phyloP scores from a whole-genome alignment of 2,329 filamentous ascomycete species.

The Ophiostoma himal-ulmi region DNA sequence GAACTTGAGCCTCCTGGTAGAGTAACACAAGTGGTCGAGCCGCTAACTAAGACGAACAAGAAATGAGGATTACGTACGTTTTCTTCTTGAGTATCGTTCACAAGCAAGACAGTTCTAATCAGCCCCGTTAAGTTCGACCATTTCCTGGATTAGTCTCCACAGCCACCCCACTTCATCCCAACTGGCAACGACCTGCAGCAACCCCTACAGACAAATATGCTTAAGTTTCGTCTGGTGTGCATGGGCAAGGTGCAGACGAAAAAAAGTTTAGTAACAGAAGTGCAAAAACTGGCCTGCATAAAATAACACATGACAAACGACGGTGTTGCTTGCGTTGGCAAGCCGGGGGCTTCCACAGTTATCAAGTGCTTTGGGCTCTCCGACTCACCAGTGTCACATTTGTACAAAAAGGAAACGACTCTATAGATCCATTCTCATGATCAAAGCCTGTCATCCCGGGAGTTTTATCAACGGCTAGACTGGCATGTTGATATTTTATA shows the following conservation, averaged over 20 bases:
- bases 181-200: background rate
- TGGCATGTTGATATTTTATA: background rate
- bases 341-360: background rate
- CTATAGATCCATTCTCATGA: background rate
- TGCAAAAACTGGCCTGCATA: background rate
- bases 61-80: constrained; percentile 9
- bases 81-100: background rate
- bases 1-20: background rate
- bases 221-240: constrained; percentile 4
- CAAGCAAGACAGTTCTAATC: background rate
- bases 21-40: background rate
- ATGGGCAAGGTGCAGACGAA: background rate
- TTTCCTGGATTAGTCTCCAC: background rate
- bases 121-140: background rate
- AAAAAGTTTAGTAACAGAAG: background rate
- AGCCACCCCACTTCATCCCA: background rate
- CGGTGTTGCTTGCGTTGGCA: background rate
- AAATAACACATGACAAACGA: background rate
- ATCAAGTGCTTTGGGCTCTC: background rate
- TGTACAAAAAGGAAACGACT: background rate
- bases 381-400: background rate
- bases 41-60: background rate
- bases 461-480: background rate
- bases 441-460: background rate
- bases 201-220: background rate